These are phyloP conservation scores for Melampsora americana DNA, from an alignment of 1,284 basidiomycete species.

Conservation along the genomic window DNA sequence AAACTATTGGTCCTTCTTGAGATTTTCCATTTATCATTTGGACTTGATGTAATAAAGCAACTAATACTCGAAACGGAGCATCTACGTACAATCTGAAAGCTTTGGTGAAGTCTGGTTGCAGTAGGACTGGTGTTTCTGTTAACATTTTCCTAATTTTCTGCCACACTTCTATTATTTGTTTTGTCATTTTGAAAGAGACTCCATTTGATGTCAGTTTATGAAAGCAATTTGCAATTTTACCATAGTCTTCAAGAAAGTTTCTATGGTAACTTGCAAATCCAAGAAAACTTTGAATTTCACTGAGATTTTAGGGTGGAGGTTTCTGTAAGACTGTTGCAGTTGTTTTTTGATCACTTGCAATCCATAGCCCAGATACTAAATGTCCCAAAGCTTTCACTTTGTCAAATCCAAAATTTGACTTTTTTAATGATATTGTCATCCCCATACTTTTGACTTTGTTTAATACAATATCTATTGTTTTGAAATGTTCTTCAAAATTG, in stretches of 20 bases:
- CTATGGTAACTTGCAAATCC: conserved; percentile 57
- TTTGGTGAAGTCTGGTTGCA: too few relatives aligned
- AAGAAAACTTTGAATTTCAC: conserved; percentile 54
- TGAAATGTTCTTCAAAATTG: too few relatives aligned
- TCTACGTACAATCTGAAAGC: background rate
- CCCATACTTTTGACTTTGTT: too few relatives aligned
- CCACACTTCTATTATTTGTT: background rate
- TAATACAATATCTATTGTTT: too few relatives aligned
- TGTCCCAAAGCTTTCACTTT: conserved; percentile 53
- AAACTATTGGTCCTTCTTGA: too few relatives aligned
- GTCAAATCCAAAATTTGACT: conserved; percentile 5
- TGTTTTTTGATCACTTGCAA: conserved; percentile 58
- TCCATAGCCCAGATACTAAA: conserved; percentile 52
- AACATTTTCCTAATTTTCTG: background rate
- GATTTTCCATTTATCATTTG: too few relatives aligned
- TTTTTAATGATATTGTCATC: conserved; percentile 2
- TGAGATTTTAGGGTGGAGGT: conserved; percentile 54
- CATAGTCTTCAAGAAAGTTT: background rate
- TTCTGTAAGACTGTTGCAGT: conserved; percentile 55
- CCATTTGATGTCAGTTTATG: too few relatives aligned
- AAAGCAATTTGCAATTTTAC: too few relatives aligned
- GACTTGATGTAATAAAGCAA: background rate
- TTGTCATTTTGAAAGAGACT: background rate
- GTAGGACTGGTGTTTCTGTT: background rate
- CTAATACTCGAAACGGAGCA: background rate